Percentiles rank a stretch among this genome's conserved stretches.
Evolutionary conservation across 305 asterid species (phyloP).

Genomic region (Vinca major): DNA sequence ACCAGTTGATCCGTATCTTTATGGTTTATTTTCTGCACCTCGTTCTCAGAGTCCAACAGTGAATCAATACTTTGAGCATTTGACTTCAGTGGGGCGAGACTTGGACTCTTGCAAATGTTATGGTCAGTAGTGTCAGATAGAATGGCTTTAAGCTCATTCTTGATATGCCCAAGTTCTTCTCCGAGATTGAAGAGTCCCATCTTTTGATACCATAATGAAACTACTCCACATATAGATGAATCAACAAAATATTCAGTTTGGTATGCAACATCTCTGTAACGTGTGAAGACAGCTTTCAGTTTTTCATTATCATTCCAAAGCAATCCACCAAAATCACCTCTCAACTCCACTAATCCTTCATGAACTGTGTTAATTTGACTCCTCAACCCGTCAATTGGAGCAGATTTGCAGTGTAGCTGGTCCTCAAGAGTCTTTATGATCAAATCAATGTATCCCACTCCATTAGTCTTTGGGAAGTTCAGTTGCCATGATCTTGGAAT

Average conservation of each 20-base stretch:
- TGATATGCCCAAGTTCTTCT: background rate
- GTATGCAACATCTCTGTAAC: constrained; percentile 5
- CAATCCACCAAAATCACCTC: background rate
- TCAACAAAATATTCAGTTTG: background rate
- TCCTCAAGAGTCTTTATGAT: background rate
- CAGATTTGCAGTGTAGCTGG: background rate
- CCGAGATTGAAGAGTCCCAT: constrained; percentile 11
- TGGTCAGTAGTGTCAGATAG: background rate
- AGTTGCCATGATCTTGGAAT: background rate
- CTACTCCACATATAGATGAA: no score
- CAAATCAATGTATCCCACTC: background rate
- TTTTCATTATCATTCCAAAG: background rate
- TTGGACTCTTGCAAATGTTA: background rate
- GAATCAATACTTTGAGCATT: background rate
- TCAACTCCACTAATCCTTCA: background rate
- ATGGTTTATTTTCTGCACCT: no score
- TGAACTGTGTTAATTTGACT: background rate
- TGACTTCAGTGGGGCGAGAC: background rate
- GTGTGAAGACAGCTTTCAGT: background rate
- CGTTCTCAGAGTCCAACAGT: background rate
- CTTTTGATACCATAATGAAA: constrained; percentile 2
- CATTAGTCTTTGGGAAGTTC: constrained; percentile 8
- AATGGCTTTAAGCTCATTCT: constrained; percentile 4
- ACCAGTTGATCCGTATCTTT: no score
- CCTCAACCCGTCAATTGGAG: no score